Conservation (phyloP, 2,329 filamentous ascomycete species). For the Cordyceps tenuipes region DNA sequence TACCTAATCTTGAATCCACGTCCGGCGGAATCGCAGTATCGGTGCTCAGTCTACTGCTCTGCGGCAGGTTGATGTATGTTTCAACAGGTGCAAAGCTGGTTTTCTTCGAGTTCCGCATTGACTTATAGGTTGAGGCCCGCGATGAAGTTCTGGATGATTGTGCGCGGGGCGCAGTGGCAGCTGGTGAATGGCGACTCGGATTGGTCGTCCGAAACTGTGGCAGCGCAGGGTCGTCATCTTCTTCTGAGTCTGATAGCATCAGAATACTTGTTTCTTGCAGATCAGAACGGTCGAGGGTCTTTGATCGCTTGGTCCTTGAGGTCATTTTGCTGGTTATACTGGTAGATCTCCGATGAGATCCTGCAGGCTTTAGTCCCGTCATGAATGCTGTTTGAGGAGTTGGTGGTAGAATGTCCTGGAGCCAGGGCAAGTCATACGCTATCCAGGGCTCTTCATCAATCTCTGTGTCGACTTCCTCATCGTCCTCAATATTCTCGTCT, state of each 20-base stretch:
- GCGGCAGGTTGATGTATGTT: slow-evolving; percentile 36
- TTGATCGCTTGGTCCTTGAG: not conserved
- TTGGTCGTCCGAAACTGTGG: not conserved
- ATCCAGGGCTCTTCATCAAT: slow-evolving; percentile 10
- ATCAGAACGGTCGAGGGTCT: not conserved
- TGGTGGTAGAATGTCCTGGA: not conserved
- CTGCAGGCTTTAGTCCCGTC: not conserved
- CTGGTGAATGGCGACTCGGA: not conserved
- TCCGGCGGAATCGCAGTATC: not conserved
- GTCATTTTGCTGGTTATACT: slow-evolving; percentile 5
- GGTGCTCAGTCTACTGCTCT: slow-evolving; percentile 4
- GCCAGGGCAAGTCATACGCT: slow-evolving; percentile 9
- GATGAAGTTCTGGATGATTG: not conserved
- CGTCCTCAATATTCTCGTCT: not conserved
- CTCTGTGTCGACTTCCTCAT: not conserved
- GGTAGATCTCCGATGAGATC: not conserved
- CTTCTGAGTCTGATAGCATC: slow-evolving; percentile 9
- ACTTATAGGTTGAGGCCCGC: slow-evolving; percentile 1
- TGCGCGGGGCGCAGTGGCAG: not conserved
- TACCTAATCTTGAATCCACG: slow-evolving; percentile 18
- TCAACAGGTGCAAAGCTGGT: slow-evolving; percentile 32
- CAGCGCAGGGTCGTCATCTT: not conserved
- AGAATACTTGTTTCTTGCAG: slow-evolving; percentile 8
- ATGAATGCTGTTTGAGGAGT: slow-evolving; percentile 1
- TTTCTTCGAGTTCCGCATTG: slow-evolving; percentile 29